A percentile compares a stretch with the other conserved stretches of the same genome.
phyloP scores from a whole-genome alignment of 1,284 basidiomycete species.

The Kwoniella shivajii region DNA sequence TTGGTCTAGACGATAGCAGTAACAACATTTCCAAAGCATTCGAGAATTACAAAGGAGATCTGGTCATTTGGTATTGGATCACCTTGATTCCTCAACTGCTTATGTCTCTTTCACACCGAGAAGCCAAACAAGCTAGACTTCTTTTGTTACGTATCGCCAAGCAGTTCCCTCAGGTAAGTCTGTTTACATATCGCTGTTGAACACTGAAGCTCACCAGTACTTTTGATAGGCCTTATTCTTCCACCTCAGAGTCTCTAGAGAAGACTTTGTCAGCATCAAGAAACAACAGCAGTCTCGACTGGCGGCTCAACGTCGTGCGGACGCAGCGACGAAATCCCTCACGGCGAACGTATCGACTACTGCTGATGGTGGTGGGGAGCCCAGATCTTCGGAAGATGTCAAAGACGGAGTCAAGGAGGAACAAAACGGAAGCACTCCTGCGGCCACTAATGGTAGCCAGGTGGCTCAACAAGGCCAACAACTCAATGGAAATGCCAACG shows the following conservation, averaged over 20 bases:
- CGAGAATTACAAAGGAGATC: conserved; percentile 94
- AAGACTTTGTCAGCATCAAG: conserved; percentile 68
- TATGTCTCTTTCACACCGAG: conserved; percentile 83
- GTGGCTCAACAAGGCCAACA: conserved; percentile 23
- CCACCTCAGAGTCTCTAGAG: conserved; percentile 85
- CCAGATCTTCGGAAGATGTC: conserved; percentile 18
- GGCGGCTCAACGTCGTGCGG: conserved; percentile 27
- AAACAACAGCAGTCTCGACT: conserved; percentile 44
- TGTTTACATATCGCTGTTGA: not conserved
- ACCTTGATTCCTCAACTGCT: conserved; percentile 96
- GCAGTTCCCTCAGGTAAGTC: conserved; percentile 81
- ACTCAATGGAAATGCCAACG: conserved; percentile 15
- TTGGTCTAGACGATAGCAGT: conserved; percentile 84
- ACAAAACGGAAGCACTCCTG: conserved; percentile 15
- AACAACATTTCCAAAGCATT: conserved; percentile 80
- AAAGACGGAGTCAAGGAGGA: conserved; percentile 32
- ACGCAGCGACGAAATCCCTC: conserved; percentile 44
- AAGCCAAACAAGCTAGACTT: conserved; percentile 89
- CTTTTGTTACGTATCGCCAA: conserved; percentile 90
- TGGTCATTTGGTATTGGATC: conserved; percentile 99
- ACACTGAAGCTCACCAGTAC: no score
- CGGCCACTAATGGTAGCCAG: conserved; percentile 24
- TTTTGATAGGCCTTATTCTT: conserved; percentile 84
- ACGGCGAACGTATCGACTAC: conserved; percentile 57
- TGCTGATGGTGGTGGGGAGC: conserved; percentile 26